Conservation (phyloP, 306 rosid species). For the Pyrus communis region DNA sequence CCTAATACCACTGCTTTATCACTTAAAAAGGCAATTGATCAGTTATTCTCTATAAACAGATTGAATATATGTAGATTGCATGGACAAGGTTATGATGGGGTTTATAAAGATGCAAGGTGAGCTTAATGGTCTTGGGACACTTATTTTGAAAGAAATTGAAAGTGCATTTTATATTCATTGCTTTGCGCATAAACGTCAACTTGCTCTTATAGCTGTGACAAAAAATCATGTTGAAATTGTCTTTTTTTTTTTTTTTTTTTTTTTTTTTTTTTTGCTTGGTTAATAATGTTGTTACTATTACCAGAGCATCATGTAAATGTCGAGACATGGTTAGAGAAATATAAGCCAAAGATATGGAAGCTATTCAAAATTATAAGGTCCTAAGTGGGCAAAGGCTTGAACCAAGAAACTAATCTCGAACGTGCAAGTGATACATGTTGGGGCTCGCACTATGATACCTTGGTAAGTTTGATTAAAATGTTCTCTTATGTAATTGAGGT, state of each 20-base stretch:
- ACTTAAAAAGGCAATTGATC: not conserved
- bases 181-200: not conserved
- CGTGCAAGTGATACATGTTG: not conserved
- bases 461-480: not conserved
- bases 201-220: not conserved
- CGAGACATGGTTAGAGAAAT: not conserved
- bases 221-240: not conserved
- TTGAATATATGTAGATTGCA: not conserved
- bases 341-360: not conserved
- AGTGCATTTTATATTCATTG: not conserved
- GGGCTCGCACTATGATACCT: not conserved
- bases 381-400: not conserved
- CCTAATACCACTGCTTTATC: not conserved
- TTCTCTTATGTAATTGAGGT: not conserved
- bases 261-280: not conserved
- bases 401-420: not conserved
- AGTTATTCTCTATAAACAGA: not conserved
- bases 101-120: not conserved
- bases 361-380: not conserved
- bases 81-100: not conserved
- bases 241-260: not conserved
- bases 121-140: not conserved
- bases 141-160: not conserved
- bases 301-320: not conserved
- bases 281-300: not conserved